Conservation (phyloP, 192 early-diverging fungal species). For the Chytriomyces hyalinus region DNA sequence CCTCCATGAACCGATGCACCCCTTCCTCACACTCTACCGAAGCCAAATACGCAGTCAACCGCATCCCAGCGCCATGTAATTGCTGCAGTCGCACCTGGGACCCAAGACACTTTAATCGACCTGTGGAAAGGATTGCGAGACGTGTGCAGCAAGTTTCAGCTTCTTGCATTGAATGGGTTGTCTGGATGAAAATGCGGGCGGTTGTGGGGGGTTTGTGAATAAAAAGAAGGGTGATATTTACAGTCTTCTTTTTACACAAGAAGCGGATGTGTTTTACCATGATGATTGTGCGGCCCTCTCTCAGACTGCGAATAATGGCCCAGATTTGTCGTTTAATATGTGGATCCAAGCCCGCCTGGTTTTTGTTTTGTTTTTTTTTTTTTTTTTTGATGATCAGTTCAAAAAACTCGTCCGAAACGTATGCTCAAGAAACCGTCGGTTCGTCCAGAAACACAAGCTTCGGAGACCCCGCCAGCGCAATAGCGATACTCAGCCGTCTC, state of each 20-base stretch:
- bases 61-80: constrained; percentile 68
- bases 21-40: constrained; percentile 42
- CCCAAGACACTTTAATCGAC: constrained; percentile 70
- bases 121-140: constrained; percentile 80
- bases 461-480: constrained; percentile 73
- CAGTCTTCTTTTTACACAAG: background rate
- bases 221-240: background rate
- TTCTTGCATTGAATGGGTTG: constrained; percentile 82
- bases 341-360: constrained; percentile 71
- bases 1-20: constrained; percentile 44
- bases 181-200: constrained; percentile 37
- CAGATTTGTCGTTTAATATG: constrained; percentile 77
- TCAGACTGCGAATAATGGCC: constrained; percentile 67
- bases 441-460: constrained; percentile 79
- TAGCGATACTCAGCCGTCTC: constrained; percentile 74
- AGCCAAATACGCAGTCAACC: constrained; percentile 51
- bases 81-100: constrained; percentile 66
- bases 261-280: constrained; percentile 29
- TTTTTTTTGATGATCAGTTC: background rate
- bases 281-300: constrained; percentile 67
- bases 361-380: background rate
- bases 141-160: constrained; percentile 74
- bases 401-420: background rate
- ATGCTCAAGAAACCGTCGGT: constrained; percentile 57
- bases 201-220: background rate